phyloP scores from a whole-genome alignment of 148 eudicot genomes.

The Rhododendron mucronatum region DNA sequence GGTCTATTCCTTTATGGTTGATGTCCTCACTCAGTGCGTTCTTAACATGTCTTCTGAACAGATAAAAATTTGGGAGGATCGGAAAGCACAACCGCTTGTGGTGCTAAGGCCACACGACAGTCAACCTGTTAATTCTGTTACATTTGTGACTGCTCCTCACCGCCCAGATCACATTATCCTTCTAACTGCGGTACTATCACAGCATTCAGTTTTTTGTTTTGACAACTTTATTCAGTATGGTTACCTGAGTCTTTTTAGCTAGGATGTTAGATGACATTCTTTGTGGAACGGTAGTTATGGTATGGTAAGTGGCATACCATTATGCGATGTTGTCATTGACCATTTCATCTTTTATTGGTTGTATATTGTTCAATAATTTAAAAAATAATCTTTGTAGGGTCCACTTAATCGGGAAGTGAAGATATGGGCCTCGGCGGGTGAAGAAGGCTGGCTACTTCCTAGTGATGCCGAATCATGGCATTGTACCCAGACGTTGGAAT shows the following conservation, averaged over 20 bases:
- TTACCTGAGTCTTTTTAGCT: background rate
- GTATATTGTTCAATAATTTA: background rate
- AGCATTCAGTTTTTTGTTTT: constrained; percentile 1
- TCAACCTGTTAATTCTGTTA: constrained; percentile 87
- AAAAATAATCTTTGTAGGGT: constrained; percentile 42
- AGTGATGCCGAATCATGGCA: constrained; percentile 97
- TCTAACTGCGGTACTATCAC: constrained; percentile 66
- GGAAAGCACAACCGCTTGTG: constrained; percentile 67
- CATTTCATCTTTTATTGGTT: background rate
- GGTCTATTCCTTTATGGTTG: background rate
- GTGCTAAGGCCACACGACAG: constrained; percentile 90
- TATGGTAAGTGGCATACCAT: background rate
- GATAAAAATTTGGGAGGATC: constrained; percentile 98
- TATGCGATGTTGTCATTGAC: background rate
- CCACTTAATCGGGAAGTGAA: constrained; percentile 85
- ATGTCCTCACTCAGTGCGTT: background rate
- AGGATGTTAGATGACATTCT: background rate
- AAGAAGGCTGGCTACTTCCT: constrained; percentile 98
- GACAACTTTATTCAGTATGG: background rate
- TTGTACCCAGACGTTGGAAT: constrained; percentile 81
- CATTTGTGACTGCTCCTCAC: constrained; percentile 75
- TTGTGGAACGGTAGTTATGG: background rate
- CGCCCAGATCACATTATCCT: constrained; percentile 89
- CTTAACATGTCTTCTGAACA: constrained; percentile 22
- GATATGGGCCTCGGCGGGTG: constrained; percentile 86